Evolutionary conservation across 2,329 filamentous ascomycete genomes (phyloP).

Genomic region (Cladosporium sp.): DNA sequence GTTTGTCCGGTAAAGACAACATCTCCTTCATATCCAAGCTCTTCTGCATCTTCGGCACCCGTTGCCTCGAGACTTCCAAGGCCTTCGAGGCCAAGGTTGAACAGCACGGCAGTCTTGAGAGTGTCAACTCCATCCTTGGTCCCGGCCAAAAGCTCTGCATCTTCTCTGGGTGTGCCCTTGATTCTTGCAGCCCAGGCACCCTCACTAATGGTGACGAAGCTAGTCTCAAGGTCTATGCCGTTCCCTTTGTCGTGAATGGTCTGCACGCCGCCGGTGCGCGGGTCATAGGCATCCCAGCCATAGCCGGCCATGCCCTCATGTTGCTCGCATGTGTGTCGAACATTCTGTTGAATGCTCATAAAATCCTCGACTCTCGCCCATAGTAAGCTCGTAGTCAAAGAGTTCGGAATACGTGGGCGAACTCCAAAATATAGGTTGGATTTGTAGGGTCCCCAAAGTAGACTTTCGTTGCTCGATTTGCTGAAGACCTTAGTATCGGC

Average conservation of each 20-base stretch:
- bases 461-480: slow-evolving; percentile 64
- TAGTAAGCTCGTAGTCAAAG: slow-evolving; percentile 74
- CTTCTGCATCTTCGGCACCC: slow-evolving; percentile 47
- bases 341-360: slow-evolving; percentile 64
- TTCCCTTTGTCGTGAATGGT: slow-evolving; percentile 88
- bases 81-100: slow-evolving; percentile 78
- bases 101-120: slow-evolving; percentile 70
- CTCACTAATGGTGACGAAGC: slow-evolving; percentile 88
- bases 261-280: slow-evolving; percentile 77
- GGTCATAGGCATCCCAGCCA: slow-evolving; percentile 96
- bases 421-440: slow-evolving; percentile 93
- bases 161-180: slow-evolving; percentile 69
- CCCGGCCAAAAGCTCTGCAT: slow-evolving; percentile 44
- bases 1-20: slow-evolving; percentile 68
- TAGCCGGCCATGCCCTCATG: slow-evolving; percentile 90
- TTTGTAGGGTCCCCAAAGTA: slow-evolving; percentile 94
- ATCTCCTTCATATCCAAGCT: slow-evolving; percentile 53
- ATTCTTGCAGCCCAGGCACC: slow-evolving; percentile 90
- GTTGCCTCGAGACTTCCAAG: slow-evolving; percentile 59
- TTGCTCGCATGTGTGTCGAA: slow-evolving; percentile 94
- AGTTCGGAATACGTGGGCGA: slow-evolving; percentile 72
- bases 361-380: slow-evolving; percentile 85
- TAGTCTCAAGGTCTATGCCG: slow-evolving; percentile 81
- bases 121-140: slow-evolving; percentile 32
- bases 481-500: slow-evolving; percentile 25